Conservation (phyloP, 768 basidiomycete genomes). For the Phylloporus sp. region DNA sequence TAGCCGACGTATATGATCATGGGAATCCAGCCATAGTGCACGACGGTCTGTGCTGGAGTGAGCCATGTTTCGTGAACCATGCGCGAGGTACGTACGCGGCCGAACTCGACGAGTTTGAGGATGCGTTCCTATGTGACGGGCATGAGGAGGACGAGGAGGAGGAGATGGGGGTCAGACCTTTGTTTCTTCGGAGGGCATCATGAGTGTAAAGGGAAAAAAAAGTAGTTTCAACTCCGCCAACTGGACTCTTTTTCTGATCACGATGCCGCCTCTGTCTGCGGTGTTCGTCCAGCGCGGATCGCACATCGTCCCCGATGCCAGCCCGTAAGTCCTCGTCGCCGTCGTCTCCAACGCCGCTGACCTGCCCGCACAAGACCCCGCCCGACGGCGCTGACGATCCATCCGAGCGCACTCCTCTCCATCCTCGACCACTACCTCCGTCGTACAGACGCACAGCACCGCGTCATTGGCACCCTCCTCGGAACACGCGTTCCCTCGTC, state of each 20-base stretch:
- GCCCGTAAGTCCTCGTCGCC: conserved; percentile 29
- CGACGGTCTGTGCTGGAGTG: conserved; percentile 54
- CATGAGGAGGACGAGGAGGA: neutral
- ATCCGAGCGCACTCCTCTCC: conserved; percentile 89
- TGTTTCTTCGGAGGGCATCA: conserved; percentile 92
- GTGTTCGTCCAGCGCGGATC: conserved; percentile 35
- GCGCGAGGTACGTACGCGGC: conserved; percentile 54
- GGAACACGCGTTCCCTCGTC: conserved; percentile 62
- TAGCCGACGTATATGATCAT: conserved; percentile 95
- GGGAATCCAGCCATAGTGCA: conserved; percentile 96
- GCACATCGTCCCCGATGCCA: conserved; percentile 26
- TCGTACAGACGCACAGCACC: conserved; percentile 70
- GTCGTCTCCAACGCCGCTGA: neutral
- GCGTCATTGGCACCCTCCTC: conserved; percentile 94
- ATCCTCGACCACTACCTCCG: conserved; percentile 97
- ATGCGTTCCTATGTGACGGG: conserved; percentile 57
- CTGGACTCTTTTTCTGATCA: conserved; percentile 12
- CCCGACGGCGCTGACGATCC: conserved; percentile 72
- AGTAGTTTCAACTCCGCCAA: conserved; percentile 30
- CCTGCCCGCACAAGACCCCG: conserved; percentile 45
- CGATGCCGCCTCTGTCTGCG: conserved; percentile 49
- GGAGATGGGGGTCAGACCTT: conserved; percentile 46
- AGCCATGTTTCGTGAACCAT: neutral
- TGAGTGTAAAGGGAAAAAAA: conserved; percentile 31
- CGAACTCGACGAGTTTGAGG: conserved; percentile 71